Base-by-base conservation (phyloP, 2,329 filamentous ascomycete species). In the Monosporascus sp. region DNA sequence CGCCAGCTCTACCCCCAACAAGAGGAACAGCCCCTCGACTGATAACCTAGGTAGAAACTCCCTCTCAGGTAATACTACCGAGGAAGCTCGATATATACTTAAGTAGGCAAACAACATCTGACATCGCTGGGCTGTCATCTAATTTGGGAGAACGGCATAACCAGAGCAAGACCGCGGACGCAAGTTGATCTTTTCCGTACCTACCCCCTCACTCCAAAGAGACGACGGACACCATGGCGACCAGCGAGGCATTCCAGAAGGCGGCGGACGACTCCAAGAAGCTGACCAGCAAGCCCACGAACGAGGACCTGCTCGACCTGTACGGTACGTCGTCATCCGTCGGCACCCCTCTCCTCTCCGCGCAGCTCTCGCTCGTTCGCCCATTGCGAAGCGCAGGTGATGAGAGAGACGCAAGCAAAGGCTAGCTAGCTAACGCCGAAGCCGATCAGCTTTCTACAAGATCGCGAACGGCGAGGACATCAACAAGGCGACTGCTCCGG, bases 211-310 rank as follows among this genome's bases (percentile, higher is more conserved):
- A 35, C 31, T 35, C 5, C 31, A 35, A 35, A 35, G 9, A 35
- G 31, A 9, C 37, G 14, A 40, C 48, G 6, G 9, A 9, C 43
- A 31, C 15, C 14, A 46, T 46, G 43, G 43, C 43, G 52, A 54
- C 57, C 50, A 54, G 57, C 51, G 61, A 62, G 31, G 76, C 72
- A 54, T 85, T 84, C 74, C 63, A 81, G 60, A 76, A 73, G 69
- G 85, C 85, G 57, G 75, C 79, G 63, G 68, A 66, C 60, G 85
- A 88, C 72, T 84, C 80, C 73, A 83, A 82, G 73, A 86, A 87
- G 79, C 78, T 89, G 59, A 81, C 80, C 61, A 70, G 74, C 60
- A 86, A 86, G 79, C 86, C 86, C 51, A 68, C 60, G 66, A 81
- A 83, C 72, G 77, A 83, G 20, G 81, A 89, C 59, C 77, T 88